These are phyloP conservation scores for Kodamaea kakaduensis DNA, from an alignment of 805 yeast species.

Conservation along the genomic window DNA sequence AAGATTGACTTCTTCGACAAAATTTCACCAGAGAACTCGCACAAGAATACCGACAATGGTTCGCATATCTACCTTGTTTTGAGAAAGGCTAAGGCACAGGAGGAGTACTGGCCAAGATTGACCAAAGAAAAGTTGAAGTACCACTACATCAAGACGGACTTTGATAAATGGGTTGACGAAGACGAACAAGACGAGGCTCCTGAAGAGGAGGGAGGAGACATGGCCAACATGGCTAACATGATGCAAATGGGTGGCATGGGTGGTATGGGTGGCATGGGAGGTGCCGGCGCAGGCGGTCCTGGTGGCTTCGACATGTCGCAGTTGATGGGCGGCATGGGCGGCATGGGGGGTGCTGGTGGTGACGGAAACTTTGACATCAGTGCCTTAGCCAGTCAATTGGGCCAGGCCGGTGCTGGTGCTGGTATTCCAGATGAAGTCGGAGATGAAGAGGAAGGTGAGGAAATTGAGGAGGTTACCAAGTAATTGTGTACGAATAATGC, in stretches of 20 bases:
- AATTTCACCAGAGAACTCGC: conserved; percentile 64
- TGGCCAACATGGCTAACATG: conserved; percentile 30
- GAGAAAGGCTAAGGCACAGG: conserved; percentile 62
- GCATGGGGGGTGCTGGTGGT: conserved; percentile 27
- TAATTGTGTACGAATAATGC: conserved; percentile 3
- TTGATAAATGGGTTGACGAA: conserved; percentile 97
- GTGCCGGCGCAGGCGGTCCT: conserved; percentile 34
- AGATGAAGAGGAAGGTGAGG: conserved; percentile 23
- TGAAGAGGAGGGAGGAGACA: conserved; percentile 38
- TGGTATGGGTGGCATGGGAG: conserved; percentile 32
- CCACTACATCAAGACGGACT: conserved; percentile 86
- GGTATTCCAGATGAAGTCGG: conserved; percentile 18
- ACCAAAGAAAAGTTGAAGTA: conserved; percentile 79
- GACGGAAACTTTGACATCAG: conserved; percentile 36
- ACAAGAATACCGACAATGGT: conserved; percentile 50
- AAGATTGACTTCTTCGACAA: conserved; percentile 72
- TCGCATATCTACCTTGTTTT: conserved; percentile 62
- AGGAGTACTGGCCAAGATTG: conserved; percentile 93
- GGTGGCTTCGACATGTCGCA: conserved; percentile 32
- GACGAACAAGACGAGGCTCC: conserved; percentile 85
- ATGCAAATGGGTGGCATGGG: conserved; percentile 26
- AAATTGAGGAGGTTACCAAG: conserved; percentile 16
- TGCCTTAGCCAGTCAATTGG: conserved; percentile 41
- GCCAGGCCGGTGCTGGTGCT: conserved; percentile 32
- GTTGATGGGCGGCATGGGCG: conserved; percentile 28